A percentile compares a stretch with the other conserved stretches of the same genome.
phyloP scores from a whole-genome alignment of 23 red algal species.

The Gracilaria domingensis region DNA sequence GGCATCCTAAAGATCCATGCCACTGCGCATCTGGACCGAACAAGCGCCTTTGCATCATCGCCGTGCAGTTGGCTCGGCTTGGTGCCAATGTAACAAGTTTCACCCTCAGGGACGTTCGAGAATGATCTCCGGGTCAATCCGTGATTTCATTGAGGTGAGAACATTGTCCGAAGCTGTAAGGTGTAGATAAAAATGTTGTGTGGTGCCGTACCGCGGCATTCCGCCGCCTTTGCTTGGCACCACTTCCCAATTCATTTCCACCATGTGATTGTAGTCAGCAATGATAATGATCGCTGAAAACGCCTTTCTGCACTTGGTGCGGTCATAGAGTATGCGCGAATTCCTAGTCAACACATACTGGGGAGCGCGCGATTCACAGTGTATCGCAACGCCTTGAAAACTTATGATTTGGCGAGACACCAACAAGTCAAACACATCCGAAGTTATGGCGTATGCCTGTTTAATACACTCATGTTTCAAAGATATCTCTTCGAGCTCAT shows the following conservation, averaged over 20 bases:
- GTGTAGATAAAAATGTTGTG: conserved; percentile 31
- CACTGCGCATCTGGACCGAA: conserved; percentile 45
- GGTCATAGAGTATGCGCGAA: conserved; percentile 59
- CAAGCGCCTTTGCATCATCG: conserved; percentile 38
- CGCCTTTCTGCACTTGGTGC: conserved; percentile 53
- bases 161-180: conserved; percentile 55
- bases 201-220: conserved; percentile 56
- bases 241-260: conserved; percentile 34
- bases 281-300: conserved; percentile 40
- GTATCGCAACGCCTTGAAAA: conserved; percentile 60
- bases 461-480: conserved; percentile 65
- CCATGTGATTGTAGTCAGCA: conserved; percentile 61
- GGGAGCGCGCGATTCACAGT: conserved; percentile 42
- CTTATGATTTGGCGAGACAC: conserved; percentile 57
- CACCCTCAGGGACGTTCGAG: conserved; percentile 29
- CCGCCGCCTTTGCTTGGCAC: conserved; percentile 27
- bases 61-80: background rate
- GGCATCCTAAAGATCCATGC: conserved; percentile 35
- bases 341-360: conserved; percentile 56
- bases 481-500: conserved; percentile 33
- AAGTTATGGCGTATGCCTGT: conserved; percentile 49
- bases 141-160: conserved; percentile 44
- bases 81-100: conserved; percentile 61
- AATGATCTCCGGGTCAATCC: conserved; percentile 52
- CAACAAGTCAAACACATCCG: conserved; percentile 70